These are phyloP conservation scores for Cryptosporidium ryanae DNA, from an alignment of 169 alveolate genomes.

Conservation along the genomic window DNA sequence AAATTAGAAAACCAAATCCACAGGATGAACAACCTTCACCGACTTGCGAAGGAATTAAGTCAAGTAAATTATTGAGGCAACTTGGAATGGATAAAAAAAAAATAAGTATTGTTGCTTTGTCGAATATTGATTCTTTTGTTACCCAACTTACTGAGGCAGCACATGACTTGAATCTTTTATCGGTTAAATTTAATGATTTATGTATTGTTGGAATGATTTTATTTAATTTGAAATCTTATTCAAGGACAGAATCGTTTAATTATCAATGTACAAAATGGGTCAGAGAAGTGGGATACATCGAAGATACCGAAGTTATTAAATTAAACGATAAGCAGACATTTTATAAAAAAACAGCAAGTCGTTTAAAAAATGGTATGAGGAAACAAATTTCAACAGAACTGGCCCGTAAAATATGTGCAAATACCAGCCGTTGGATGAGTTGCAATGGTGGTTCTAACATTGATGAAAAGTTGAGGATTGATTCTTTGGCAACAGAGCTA, in stretches of 20 bases:
- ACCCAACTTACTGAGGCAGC: slow-evolving; percentile 74
- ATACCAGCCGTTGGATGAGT: slow-evolving; percentile 73
- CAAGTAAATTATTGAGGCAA: slow-evolving; percentile 40
- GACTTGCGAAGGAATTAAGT: slow-evolving; percentile 43
- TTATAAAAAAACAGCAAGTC: slow-evolving; percentile 3
- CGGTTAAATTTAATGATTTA: slow-evolving; percentile 34
- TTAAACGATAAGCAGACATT: not conserved
- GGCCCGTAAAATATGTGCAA: slow-evolving; percentile 66
- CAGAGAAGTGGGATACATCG: slow-evolving; percentile 50
- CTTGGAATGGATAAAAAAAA: slow-evolving; percentile 61
- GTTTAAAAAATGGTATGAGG: slow-evolving; percentile 30
- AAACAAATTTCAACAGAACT: slow-evolving; percentile 34
- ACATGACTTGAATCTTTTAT: slow-evolving; percentile 41
- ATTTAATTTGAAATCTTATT: slow-evolving; percentile 47
- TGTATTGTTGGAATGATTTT: slow-evolving; percentile 62
- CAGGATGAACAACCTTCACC: slow-evolving; percentile 64
- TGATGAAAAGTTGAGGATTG: slow-evolving; percentile 58
- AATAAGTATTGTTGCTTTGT: slow-evolving; percentile 37
- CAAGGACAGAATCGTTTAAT: slow-evolving; percentile 69
- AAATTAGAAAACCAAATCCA: slow-evolving; percentile 50
- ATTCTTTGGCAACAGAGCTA: slow-evolving; percentile 56
- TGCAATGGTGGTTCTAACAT: slow-evolving; percentile 34
- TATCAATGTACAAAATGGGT: slow-evolving; percentile 71
- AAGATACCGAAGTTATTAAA: not conserved
- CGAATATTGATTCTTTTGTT: slow-evolving; percentile 63